These are phyloP conservation scores for Fonsecaea monophora DNA, from an alignment of 2,329 filamentous ascomycete genomes.

Conservation along the genomic window DNA sequence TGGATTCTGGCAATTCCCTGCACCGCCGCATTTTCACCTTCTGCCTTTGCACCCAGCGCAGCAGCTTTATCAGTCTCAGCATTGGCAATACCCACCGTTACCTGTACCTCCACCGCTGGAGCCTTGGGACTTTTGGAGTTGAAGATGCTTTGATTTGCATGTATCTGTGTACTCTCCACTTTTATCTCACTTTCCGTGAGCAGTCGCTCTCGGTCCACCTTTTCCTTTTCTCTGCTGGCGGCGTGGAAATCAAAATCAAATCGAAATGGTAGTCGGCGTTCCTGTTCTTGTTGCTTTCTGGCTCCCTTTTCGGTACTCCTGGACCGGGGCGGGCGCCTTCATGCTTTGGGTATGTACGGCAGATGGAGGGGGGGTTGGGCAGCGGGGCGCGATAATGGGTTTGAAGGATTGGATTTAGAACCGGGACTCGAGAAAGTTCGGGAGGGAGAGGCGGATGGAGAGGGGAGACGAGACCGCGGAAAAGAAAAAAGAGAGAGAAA, in stretches of 20 bases:
- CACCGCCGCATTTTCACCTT: neutral
- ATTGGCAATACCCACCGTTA: neutral
- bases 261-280: constrained; percentile 6
- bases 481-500: neutral
- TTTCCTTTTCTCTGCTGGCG: constrained; percentile 1
- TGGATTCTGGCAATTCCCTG: neutral
- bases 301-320: neutral
- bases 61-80: neutral
- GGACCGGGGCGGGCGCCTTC: neutral
- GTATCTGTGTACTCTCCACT: neutral
- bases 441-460: neutral
- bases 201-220: neutral
- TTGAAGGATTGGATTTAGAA: constrained; percentile 1
- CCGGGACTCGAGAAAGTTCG: neutral
- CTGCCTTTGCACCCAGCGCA: neutral
- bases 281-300: neutral
- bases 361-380: neutral
- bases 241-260: neutral
- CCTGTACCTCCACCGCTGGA: neutral
- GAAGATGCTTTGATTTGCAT: constrained; percentile 2
- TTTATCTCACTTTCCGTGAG: neutral
- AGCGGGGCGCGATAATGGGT: neutral
- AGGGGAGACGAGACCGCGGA: neutral
- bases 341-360: neutral
- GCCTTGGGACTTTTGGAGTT: constrained; percentile 3